phyloP scores from a whole-genome alignment of 192 early-diverging fungal species.

The Cladochytrium replicatum region DNA sequence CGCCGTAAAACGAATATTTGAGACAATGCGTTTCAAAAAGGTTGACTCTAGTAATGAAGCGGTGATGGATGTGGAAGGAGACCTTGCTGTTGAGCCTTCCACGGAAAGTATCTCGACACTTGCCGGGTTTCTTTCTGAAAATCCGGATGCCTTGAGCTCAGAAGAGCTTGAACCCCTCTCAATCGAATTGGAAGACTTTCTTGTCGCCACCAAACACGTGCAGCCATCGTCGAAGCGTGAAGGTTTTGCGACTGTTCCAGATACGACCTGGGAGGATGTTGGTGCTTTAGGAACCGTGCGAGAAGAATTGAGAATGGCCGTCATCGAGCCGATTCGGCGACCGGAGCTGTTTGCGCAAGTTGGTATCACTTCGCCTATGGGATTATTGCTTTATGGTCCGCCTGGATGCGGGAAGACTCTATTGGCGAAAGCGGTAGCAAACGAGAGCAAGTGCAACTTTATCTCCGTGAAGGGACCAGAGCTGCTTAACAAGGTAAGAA shows the following conservation, averaged over 20 bases:
- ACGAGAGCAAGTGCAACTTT: conserved; percentile 95
- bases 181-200: conserved; percentile 80
- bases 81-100: background rate
- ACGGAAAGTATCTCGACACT: no score
- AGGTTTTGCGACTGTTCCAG: conserved; percentile 96
- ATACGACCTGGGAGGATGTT: conserved; percentile 92
- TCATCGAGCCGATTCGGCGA: conserved; percentile 91
- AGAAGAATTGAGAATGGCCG: conserved; percentile 87
- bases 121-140: conserved; percentile 59
- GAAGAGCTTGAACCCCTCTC: conserved; percentile 73
- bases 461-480: conserved; percentile 98
- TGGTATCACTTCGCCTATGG: conserved; percentile 83
- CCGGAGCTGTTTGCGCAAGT: conserved; percentile 80
- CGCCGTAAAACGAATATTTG: conserved; percentile 72
- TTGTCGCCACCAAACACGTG: conserved; percentile 74
- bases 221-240: conserved; percentile 96
- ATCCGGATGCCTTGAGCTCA: conserved; percentile 63
- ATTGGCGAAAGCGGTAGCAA: conserved; percentile 95
- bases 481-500: conserved; percentile 77
- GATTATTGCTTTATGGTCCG: conserved; percentile 93
- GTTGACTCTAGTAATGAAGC: conserved; percentile 2
- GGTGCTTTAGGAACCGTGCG: conserved; percentile 78
- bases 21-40: conserved; percentile 6
- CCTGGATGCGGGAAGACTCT: conserved; percentile 98
- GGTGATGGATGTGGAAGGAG: conserved; percentile 30